Evolutionary conservation across 1,284 basidiomycete species (phyloP), one percentile per base, ranked within the genome.

Genomic region (Naganishia liquefaciens): DNA sequence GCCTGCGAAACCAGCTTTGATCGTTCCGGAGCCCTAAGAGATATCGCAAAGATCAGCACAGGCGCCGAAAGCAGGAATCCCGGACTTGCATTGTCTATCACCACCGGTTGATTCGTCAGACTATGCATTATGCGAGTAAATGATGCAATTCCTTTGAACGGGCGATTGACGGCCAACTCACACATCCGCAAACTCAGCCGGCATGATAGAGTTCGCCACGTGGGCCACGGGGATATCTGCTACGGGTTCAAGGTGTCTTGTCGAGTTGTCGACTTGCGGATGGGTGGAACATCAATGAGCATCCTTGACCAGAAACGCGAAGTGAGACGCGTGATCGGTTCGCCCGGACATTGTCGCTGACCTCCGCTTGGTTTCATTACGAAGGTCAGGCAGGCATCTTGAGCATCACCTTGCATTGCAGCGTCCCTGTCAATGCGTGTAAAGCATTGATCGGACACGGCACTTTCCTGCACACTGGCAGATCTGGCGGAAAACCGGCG

Each of bases 1-100:
- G 51, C 94, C 94, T 67, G 94, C 94, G 77, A 98, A 98, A 50
- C 93, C 93, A 68, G 93, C 94, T 80, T 97, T 98, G 80, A 97
- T 94, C 23, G 91, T 93, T 37, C 94, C 94, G 65, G 93, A 95
- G 70, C 94, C 94, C 92, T 97, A 74, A n/a, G n/a, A 50, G 68
- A 49, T 13, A 54, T 28, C 40, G 25, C 9, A 42, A 64, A 37
- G 10, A 13, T 49, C n/a, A 46, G 46, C 28, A 11, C 65, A 30
- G 39, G 51, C 54, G 23, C 19, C 44, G 30, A 37, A 11, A 23
- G 13, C 5, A 15, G 19, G 23, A 30, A 28, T n/a, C 79, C 25
- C 19, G 40, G 5, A 79, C 87, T 71, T 68, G 94, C 93, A 82
- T 97, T 96, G 83, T 97, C 93, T 73, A 97, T 95, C 70, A 97